Evolutionary conservation across 768 basidiomycete genomes (phyloP).

Genomic region (Hericium rajendrae): DNA sequence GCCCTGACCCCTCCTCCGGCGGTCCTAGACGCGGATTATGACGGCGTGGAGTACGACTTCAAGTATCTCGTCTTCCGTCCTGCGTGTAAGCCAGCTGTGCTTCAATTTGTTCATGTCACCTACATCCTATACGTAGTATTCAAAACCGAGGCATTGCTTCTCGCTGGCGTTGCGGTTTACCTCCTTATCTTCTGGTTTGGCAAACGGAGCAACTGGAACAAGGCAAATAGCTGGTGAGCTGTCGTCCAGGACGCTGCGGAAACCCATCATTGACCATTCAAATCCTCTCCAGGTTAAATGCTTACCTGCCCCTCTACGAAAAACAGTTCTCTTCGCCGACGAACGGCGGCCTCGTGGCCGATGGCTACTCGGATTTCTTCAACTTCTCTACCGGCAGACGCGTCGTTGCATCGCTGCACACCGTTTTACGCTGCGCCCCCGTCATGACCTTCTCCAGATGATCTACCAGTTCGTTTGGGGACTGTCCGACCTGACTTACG

Average conservation of each 20-base stretch:
- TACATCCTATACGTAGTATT: conserved; percentile 36
- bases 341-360: conserved; percentile 42
- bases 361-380: conserved; percentile 76
- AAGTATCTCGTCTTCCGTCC: conserved; percentile 74
- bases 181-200: conserved; percentile 50
- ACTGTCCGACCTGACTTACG: conserved; percentile 69
- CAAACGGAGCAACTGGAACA: conserved; percentile 43
- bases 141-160: conserved; percentile 50
- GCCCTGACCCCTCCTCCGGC: conserved; percentile 50
- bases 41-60: conserved; percentile 69
- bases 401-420: conserved; percentile 67
- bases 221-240: conserved; percentile 60
- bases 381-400: conserved; percentile 83
- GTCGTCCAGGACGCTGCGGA: not conserved
- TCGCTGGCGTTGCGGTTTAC: conserved; percentile 47
- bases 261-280: not conserved
- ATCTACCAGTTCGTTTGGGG: conserved; percentile 51
- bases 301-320: conserved; percentile 47
- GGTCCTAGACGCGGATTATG: conserved; percentile 47
- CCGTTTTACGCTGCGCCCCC: conserved; percentile 69
- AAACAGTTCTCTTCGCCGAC: conserved; percentile 71
- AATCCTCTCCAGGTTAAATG: conserved; percentile 39
- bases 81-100: conserved; percentile 39
- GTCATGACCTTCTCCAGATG: conserved; percentile 72
- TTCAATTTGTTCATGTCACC: conserved; percentile 1